Base-by-base conservation (phyloP, 306 rosid genomes). In the Medicago ruthenica region DNA sequence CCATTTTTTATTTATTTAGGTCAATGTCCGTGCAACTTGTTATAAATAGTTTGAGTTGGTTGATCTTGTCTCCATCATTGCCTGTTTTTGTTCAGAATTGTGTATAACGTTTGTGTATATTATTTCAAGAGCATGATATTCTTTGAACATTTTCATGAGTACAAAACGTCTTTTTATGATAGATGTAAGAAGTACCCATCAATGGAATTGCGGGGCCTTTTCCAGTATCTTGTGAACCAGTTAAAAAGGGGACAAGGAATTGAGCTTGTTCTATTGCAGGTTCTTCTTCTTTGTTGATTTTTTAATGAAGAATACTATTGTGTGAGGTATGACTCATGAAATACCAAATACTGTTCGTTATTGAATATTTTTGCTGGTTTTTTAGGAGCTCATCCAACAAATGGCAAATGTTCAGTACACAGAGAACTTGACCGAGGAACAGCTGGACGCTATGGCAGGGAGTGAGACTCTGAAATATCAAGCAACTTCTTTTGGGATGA, bases 391-490 rank as follows among this genome's bases (percentile, higher is more conserved):
- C 61, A 83, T 95, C 86, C 99, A 95, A 74, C 99, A 95, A 92
- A 95, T 95, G 99, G 99, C 97, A 85, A 95, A 95, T 80, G 96
- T 95, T 83, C 99, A 95, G 77, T 92, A 87, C 86, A 95, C 99
- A 0, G 97, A 95, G 84, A 90, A 95, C 80, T 86, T 95, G 76
- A 95, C 99, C 51, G 99, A 90, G 85, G 99, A 92, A 39, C 99
- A 95, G 87, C 85, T 95, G 83, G 99, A 95, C 84, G 87, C 97
- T 41, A 95, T 92, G 97, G 99, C 99, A 9, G 99, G 99, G 79
- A 86, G 99, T 80, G 99, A 92, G 86, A 90, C 99, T 47, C 97
- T 95, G 34, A 92, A 96, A 59, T 92, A 89, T 77, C 97, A 92
- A 80, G 93, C 99, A 60, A 95, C 99, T 54, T 91, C 96, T 63